Percentiles rank a stretch among this genome's conserved stretches.
These are phyloP conservation scores for Ophiorrhiza pumila DNA, from an alignment of 257 asterid species.

Conservation along the genomic window DNA sequence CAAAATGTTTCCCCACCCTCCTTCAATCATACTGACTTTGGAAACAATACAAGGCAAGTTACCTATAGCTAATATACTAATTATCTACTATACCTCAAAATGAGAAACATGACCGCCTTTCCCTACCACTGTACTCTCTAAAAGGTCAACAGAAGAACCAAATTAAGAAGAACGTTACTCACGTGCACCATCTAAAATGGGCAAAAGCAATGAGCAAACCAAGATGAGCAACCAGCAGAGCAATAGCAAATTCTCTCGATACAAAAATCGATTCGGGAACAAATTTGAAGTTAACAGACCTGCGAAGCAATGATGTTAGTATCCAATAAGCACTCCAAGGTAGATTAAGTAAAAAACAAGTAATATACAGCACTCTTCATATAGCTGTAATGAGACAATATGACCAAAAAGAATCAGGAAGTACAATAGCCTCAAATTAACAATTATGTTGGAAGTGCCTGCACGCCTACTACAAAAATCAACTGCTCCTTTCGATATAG, in stretches of 20 bases:
- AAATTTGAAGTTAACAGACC: conserved; percentile 61
- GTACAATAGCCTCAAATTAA: neutral
- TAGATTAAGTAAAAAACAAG: neutral
- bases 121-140: neutral
- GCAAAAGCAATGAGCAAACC: conserved; percentile 42
- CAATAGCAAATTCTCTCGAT: conserved; percentile 38
- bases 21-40: neutral
- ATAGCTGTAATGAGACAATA: too few relatives aligned
- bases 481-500: neutral
- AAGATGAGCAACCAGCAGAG: conserved; percentile 41
- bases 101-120: neutral
- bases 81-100: neutral
- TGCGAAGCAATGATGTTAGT: conserved; percentile 21
- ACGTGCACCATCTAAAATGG: conserved; percentile 54
- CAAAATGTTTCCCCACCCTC: neutral
- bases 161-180: conserved; percentile 15
- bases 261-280: conserved; percentile 45
- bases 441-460: neutral
- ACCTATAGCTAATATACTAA: neutral
- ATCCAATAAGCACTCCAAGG: neutral
- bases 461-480: neutral
- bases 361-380: neutral
- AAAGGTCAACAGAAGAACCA: neutral
- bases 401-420: neutral
- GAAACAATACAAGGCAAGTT: neutral